A percentile compares a stretch with the other conserved stretches of the same genome.
Conservation (phyloP, 2,329 filamentous ascomycete genomes). For the Diaporthe velutina region DNA sequence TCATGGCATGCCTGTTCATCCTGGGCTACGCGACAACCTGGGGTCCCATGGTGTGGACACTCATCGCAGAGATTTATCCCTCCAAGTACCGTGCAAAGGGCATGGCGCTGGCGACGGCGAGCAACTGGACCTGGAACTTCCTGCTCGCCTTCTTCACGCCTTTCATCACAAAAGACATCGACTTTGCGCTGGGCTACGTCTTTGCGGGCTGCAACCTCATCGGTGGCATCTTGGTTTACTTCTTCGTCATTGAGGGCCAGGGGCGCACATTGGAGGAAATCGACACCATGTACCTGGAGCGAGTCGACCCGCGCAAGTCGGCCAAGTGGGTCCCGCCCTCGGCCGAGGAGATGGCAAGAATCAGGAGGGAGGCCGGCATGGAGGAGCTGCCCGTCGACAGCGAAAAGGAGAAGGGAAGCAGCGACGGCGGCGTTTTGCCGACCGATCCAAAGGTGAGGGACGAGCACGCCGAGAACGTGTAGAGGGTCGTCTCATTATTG, state of each 20-base stretch:
- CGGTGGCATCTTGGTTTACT: slow-evolving; percentile 76
- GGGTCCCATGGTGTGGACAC: slow-evolving; percentile 75
- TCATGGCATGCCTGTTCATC: slow-evolving; percentile 74
- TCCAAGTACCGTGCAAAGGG: slow-evolving; percentile 71
- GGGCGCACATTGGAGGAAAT: slow-evolving; percentile 83
- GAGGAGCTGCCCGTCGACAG: neutral
- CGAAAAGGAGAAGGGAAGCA: slow-evolving; percentile 23
- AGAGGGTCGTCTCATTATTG: slow-evolving; percentile 20
- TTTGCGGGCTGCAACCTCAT: slow-evolving; percentile 80
- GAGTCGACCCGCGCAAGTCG: slow-evolving; percentile 74
- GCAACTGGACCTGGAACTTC: slow-evolving; percentile 82
- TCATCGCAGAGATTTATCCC: slow-evolving; percentile 75
- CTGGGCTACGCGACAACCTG: slow-evolving; percentile 76
- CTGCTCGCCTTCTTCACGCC: slow-evolving; percentile 83
- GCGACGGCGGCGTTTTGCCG: slow-evolving; percentile 5
- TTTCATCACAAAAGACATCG: slow-evolving; percentile 79
- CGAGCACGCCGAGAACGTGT: slow-evolving; percentile 30
- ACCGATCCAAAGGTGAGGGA: neutral
- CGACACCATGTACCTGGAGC: slow-evolving; percentile 80
- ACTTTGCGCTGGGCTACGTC: slow-evolving; percentile 81
- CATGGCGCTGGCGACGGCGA: slow-evolving; percentile 71
- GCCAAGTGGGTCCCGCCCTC: slow-evolving; percentile 63
- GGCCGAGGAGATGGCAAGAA: slow-evolving; percentile 58
- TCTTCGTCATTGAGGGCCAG: slow-evolving; percentile 82
- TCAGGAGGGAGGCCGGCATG: slow-evolving; percentile 56